These are phyloP conservation scores for Colletotrichum orbiculare DNA, from an alignment of 2,329 filamentous ascomycete genomes.

Conservation along the genomic window DNA sequence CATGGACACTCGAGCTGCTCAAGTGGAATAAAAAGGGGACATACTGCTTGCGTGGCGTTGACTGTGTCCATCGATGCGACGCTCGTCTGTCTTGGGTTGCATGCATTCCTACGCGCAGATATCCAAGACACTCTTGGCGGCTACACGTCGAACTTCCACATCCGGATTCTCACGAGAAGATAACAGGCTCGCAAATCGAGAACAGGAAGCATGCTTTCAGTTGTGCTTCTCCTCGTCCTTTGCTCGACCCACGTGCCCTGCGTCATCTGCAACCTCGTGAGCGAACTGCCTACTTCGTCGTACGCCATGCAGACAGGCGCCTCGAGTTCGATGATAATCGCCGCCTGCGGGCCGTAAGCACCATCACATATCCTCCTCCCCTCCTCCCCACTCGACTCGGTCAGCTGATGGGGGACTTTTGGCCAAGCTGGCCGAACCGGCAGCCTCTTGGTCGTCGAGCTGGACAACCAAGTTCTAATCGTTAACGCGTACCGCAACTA, in stretches of 20 bases:
- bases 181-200: slow-evolving; percentile 19
- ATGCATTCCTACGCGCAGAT: slow-evolving; percentile 8
- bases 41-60: too few relatives aligned
- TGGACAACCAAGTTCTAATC: neutral
- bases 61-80: neutral
- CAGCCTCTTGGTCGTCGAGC: neutral
- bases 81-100: slow-evolving; percentile 13
- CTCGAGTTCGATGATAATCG: neutral
- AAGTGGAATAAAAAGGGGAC: too few relatives aligned
- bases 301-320: neutral
- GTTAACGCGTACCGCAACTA: slow-evolving; percentile 3
- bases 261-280: slow-evolving; percentile 12
- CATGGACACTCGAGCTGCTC: too few relatives aligned
- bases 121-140: slow-evolving; percentile 15
- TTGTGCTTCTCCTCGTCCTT: neutral
- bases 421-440: slow-evolving; percentile 2
- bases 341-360: too few relatives aligned
- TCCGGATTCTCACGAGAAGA: slow-evolving; percentile 19
- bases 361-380: too few relatives aligned
- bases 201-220: slow-evolving; percentile 13
- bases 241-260: slow-evolving; percentile 5
- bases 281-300: neutral
- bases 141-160: slow-evolving; percentile 22
- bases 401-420: slow-evolving; percentile 7
- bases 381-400: neutral